A percentile compares a stretch with the other conserved stretches of the same genome.
These are phyloP conservation scores for Irpex sp. DNA, from an alignment of 1,284 basidiomycete species.

Conservation along the genomic window DNA sequence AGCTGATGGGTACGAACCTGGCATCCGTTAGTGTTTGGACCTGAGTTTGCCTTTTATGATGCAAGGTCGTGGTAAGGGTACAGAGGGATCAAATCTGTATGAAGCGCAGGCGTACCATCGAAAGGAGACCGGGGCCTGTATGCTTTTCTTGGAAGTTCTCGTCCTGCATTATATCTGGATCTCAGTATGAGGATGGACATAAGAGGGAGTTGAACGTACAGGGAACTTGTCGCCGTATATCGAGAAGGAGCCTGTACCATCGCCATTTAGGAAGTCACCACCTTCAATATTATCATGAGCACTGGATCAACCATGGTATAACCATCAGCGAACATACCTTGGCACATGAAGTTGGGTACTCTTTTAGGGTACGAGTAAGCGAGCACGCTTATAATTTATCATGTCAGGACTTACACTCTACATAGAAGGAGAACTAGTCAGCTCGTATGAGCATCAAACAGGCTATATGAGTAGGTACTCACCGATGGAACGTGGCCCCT, in stretches of 20 bases:
- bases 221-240: conserved; percentile 95
- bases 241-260: conserved; percentile 92
- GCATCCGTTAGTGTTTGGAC: conserved; percentile 89
- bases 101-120: conserved; percentile 58
- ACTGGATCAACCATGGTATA: neutral
- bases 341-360: conserved; percentile 83
- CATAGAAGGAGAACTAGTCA: conserved; percentile 10
- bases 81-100: conserved; percentile 1
- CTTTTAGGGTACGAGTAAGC: conserved; percentile 31
- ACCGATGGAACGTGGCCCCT: conserved; percentile 89
- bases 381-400: conserved; percentile 3
- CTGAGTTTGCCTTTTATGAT: conserved; percentile 79
- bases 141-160: conserved; percentile 96
- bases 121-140: conserved; percentile 76
- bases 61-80: conserved; percentile 2
- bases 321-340: conserved; percentile 45
- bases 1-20: conserved; percentile 45
- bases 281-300: conserved; percentile 36
- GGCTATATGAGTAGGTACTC: conserved; percentile 18
- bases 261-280: conserved; percentile 85
- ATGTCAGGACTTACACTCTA: conserved; percentile 64
- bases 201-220: conserved; percentile 36
- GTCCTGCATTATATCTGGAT: conserved; percentile 47
- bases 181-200: too few relatives aligned
- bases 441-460: conserved; percentile 13